phyloP scores from a whole-genome alignment of 106 monocot genomes.

The Dendrobium officinale region DNA sequence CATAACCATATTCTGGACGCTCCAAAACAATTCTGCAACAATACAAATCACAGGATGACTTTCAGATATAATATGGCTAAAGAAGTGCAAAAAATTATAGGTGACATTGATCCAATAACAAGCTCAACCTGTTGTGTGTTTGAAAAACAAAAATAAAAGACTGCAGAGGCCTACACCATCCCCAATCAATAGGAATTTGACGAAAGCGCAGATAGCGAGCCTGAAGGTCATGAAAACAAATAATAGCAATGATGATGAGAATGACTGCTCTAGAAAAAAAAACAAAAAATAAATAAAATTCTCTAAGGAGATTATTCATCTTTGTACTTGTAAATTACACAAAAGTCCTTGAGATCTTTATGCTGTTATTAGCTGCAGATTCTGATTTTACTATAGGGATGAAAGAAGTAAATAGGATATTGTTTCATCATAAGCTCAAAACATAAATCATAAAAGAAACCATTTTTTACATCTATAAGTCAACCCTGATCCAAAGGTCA shows the following conservation, averaged over 20 bases:
- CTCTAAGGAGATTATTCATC: too few species aligned
- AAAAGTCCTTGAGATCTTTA: too few species aligned
- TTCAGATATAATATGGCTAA: background rate
- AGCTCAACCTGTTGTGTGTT: constrained; percentile 70
- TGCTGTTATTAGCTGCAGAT: too few species aligned
- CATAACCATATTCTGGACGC: constrained; percentile 98
- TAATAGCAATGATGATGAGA: background rate
- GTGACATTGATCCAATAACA: background rate
- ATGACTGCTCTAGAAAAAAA: background rate
- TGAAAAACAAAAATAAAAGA: constrained; percentile 94
- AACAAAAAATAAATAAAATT: too few species aligned
- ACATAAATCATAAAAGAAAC: too few species aligned
- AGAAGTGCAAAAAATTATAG: background rate
- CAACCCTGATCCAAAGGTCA: too few species aligned
- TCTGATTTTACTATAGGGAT: too few species aligned
- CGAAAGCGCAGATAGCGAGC: constrained; percentile 64
- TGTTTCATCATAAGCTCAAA: too few species aligned
- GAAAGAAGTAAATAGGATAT: too few species aligned
- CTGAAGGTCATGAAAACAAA: constrained; percentile 24
- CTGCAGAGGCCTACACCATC: constrained; percentile 97
- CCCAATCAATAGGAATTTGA: constrained; percentile 76
- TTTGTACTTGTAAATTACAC: too few species aligned
- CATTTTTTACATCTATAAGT: too few species aligned
- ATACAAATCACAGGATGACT: background rate
- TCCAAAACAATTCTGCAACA: constrained; percentile 82